Percentiles rank a stretch among this genome's conserved stretches.
phyloP scores from a whole-genome alignment of 345 rosid species.

The Psidium friedrichsthalianum region DNA sequence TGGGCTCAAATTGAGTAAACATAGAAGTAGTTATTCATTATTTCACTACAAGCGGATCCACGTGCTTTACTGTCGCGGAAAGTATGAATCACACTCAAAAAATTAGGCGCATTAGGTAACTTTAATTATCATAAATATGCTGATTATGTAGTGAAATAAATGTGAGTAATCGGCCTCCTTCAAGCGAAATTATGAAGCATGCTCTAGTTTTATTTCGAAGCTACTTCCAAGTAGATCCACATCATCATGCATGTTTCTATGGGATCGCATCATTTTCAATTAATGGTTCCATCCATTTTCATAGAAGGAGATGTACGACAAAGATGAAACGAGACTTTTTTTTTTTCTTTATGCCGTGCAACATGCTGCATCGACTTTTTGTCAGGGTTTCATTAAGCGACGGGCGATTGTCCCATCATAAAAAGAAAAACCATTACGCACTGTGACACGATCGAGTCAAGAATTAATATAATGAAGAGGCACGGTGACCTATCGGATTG shows the following conservation, averaged over 20 bases:
- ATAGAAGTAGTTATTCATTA: too few relatives aligned
- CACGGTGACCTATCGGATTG: fast-evolving
- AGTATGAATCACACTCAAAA: too few relatives aligned
- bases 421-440: neutral
- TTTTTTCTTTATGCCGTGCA: neutral
- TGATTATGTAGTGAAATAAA: neutral
- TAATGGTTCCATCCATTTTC: neutral
- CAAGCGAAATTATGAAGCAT: neutral
- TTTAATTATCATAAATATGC: neutral
- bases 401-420: fast-evolving
- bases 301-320: neutral
- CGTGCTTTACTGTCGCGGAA: too few relatives aligned
- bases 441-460: neutral
- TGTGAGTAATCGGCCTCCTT: neutral
- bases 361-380: neutral
- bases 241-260: neutral
- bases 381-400: neutral
- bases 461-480: neutral
- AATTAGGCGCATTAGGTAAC: neutral
- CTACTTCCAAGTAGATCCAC: neutral
- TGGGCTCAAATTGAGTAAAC: too few relatives aligned
- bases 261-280: neutral
- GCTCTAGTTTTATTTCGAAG: neutral
- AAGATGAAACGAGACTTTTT: neutral
- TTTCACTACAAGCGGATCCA: too few relatives aligned